A percentile compares a stretch with the other conserved stretches of the same genome.
These are phyloP conservation scores for Hygrocybe punicea DNA, from an alignment of 768 basidiomycete genomes.

Conservation along the genomic window DNA sequence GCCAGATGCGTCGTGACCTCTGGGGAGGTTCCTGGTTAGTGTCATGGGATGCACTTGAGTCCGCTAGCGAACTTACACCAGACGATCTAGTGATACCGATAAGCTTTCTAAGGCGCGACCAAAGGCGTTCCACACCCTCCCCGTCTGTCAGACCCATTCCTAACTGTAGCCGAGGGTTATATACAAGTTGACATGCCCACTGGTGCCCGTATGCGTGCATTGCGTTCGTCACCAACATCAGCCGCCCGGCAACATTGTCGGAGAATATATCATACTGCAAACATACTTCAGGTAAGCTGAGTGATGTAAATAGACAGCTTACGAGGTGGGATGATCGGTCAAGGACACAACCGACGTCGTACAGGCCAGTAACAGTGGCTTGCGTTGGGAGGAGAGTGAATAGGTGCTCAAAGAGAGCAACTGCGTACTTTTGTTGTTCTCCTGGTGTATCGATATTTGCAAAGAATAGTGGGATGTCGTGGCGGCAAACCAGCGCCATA, in stretches of 20 bases:
- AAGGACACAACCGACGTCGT: slow-evolving; percentile 37
- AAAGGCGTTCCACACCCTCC: slow-evolving; percentile 35
- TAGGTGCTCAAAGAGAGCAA: slow-evolving; percentile 33
- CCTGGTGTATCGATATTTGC: slow-evolving; percentile 41
- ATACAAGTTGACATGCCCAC: too few species aligned
- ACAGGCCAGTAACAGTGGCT: slow-evolving; percentile 26
- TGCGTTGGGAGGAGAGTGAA: slow-evolving; percentile 26
- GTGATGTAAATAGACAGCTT: slow-evolving; percentile 3
- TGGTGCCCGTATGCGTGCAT: too few species aligned
- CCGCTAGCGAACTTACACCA: slow-evolving; percentile 12
- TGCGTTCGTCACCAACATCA: too few species aligned
- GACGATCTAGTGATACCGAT: slow-evolving; percentile 15
- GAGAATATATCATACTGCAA: slow-evolving; percentile 24
- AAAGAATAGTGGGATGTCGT: slow-evolving; percentile 34
- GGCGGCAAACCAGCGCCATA: too few species aligned
- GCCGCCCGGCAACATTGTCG: too few species aligned
- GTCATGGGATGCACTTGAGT: neutral
- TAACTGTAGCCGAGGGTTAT: slow-evolving; percentile 28
- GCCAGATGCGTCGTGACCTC: slow-evolving; percentile 30
- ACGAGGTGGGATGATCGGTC: slow-evolving; percentile 31
- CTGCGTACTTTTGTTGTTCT: slow-evolving; percentile 39
- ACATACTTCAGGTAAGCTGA: neutral
- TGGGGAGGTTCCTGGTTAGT: slow-evolving; percentile 6
- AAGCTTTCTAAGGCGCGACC: too few species aligned
- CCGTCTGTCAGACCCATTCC: slow-evolving; percentile 36